Conservation (phyloP, 2,329 filamentous ascomycete species). For the Juglanconis sp. region DNA sequence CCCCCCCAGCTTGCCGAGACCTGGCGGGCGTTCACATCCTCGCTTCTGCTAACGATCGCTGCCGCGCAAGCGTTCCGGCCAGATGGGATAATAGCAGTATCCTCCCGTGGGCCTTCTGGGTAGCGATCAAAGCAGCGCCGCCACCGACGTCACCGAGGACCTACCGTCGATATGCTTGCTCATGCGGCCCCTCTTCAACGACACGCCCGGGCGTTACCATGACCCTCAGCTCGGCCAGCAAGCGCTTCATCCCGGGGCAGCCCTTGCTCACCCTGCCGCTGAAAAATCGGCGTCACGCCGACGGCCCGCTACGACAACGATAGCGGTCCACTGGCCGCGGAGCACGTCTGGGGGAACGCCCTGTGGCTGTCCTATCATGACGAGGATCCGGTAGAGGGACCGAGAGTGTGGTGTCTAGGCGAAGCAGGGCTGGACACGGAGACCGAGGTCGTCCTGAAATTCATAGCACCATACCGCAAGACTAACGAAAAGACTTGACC, state of each 20-base stretch:
- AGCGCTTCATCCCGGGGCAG: no score
- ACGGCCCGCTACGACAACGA: constrained; percentile 3
- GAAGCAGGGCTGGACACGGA: neutral
- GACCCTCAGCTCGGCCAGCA: no score
- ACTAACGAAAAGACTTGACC: constrained; percentile 8
- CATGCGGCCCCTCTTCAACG: neutral
- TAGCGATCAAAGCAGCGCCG: neutral
- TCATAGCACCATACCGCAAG: constrained; percentile 5
- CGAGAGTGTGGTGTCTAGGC: constrained; percentile 6
- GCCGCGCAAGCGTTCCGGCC: no score
- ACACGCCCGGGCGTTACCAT: neutral
- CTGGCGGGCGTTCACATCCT: no score
- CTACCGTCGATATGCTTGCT: neutral
- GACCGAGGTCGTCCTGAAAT: neutral
- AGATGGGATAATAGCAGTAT: no score
- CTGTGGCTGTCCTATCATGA: neutral
- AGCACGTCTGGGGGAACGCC: neutral
- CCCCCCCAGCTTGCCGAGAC: no score
- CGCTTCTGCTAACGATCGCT: no score
- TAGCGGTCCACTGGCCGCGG: neutral
- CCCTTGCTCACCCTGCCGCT: constrained; percentile 7
- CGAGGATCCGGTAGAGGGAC: neutral
- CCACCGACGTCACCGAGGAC: neutral
- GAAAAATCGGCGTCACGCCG: neutral
- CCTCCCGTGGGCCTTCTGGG: no score